Evolutionary conservation across 306 rosid species (phyloP).

Genomic region (Pachyrhizus erosus): DNA sequence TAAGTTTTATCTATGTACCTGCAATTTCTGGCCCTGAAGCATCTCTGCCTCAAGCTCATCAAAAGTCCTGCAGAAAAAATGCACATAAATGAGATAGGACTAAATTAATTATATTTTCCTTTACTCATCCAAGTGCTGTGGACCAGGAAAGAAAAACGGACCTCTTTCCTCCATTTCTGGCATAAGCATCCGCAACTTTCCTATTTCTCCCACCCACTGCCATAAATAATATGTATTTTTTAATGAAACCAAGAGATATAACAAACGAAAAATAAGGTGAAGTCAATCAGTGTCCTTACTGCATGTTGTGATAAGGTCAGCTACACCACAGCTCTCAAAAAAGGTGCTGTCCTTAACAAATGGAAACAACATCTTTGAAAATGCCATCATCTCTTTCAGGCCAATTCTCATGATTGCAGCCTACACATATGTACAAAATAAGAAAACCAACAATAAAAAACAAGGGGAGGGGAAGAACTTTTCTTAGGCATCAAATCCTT

Average conservation of each 20-base stretch:
- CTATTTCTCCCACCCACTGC: constrained; percentile 99
- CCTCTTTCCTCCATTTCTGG: constrained; percentile 84
- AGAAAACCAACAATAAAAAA: constrained; percentile 28
- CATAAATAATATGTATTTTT: constrained; percentile 39
- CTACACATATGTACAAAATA: constrained; percentile 43
- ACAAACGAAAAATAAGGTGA: not conserved
- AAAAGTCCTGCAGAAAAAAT: constrained; percentile 66
- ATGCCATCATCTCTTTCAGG: constrained; percentile 89
- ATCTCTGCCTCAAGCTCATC: constrained; percentile 94
- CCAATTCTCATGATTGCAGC: constrained; percentile 99
- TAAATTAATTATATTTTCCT: not conserved
- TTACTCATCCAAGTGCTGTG: constrained; percentile 21
- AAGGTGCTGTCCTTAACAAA: constrained; percentile 90
- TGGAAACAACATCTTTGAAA: constrained; percentile 87
- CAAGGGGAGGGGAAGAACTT: not conserved
- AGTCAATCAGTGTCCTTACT: constrained; percentile 60
- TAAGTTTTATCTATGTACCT: constrained; percentile 56
- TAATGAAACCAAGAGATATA: not conserved
- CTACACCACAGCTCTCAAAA: constrained; percentile 98
- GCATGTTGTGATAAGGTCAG: constrained; percentile 98
- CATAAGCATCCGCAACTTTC: constrained; percentile 94
- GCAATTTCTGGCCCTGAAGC: constrained; percentile 96
- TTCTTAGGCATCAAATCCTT: constrained; percentile 25
- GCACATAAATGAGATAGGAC: constrained; percentile 11
- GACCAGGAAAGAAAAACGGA: constrained; percentile 41